Conservation (phyloP, 2,329 filamentous ascomycete species). For the Zelopaecilomyces penicillatus region DNA sequence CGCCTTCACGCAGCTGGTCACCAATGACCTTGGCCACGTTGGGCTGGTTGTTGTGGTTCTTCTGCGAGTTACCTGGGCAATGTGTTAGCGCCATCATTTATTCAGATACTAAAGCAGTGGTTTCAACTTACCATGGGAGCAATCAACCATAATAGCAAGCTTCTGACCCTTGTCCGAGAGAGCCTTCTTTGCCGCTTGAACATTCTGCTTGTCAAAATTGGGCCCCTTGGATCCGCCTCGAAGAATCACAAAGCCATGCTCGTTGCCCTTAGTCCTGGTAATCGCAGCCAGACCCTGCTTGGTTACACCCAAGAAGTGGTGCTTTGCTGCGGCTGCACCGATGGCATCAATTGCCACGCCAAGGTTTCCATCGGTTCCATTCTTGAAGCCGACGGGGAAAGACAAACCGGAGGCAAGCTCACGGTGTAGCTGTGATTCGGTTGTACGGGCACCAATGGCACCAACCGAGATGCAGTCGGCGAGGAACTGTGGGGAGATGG, state of each 20-base stretch:
- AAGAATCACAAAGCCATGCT: constrained; percentile 95
- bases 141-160: constrained; percentile 94
- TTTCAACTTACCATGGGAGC: constrained; percentile 69
- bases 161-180: constrained; percentile 76
- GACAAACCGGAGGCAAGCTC: constrained; percentile 91
- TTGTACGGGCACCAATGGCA: constrained; percentile 91
- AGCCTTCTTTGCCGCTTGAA: constrained; percentile 69
- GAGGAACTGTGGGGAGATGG: constrained; percentile 95
- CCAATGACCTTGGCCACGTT: constrained; percentile 75
- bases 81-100: constrained; percentile 3
- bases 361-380: constrained; percentile 89
- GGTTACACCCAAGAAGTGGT: constrained; percentile 98
- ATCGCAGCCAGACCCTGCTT: constrained; percentile 96
- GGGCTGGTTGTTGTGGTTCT: constrained; percentile 96
- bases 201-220: constrained; percentile 83
- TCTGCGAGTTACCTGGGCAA: constrained; percentile 76
- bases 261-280: constrained; percentile 84
- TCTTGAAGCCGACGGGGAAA: constrained; percentile 99
- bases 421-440: constrained; percentile 91
- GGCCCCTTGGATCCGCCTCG: constrained; percentile 85
- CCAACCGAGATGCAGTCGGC: constrained; percentile 93
- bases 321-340: constrained; percentile 72
- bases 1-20: constrained; percentile 79
- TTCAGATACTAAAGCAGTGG: background rate
- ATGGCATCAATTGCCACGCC: constrained; percentile 93